Evolutionary conservation across 257 asterid genomes (phyloP).

Genomic region (Henckelia pumila): DNA sequence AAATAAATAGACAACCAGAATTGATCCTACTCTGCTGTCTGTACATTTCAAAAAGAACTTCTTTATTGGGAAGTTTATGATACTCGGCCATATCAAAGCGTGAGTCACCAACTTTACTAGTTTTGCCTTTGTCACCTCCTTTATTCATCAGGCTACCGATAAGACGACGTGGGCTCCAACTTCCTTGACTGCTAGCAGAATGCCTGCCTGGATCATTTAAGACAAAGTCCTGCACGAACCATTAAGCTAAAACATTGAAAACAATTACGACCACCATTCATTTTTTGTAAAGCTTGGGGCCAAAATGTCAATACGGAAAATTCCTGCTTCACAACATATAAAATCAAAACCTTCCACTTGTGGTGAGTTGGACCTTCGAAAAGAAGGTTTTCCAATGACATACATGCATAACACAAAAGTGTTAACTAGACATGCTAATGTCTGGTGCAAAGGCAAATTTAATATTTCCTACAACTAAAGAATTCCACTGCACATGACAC

Average conservation of each 20-base stretch:
- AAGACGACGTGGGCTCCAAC: slow-evolving; percentile 38
- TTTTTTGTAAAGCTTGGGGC: not conserved
- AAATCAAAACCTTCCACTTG: not conserved
- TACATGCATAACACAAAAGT: too few relatives aligned
- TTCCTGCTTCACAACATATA: not conserved
- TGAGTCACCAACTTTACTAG: slow-evolving; percentile 15
- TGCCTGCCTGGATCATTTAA: slow-evolving; percentile 24
- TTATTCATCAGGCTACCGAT: not conserved
- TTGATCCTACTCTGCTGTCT: slow-evolving; percentile 32
- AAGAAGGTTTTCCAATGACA: not conserved
- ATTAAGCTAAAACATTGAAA: not conserved
- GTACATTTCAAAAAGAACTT: slow-evolving; percentile 40
- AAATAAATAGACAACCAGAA: slow-evolving; percentile 38
- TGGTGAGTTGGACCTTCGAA: not conserved
- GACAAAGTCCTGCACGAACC: slow-evolving; percentile 21
- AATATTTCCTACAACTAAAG: not conserved
- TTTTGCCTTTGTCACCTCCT: slow-evolving; percentile 17
- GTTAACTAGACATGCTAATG: too few relatives aligned
- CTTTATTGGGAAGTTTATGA: slow-evolving; percentile 27
- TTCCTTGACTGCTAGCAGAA: slow-evolving; percentile 47
- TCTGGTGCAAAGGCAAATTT: too few relatives aligned
- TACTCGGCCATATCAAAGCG: slow-evolving; percentile 40
- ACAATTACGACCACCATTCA: not conserved
- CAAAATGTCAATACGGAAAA: not conserved
- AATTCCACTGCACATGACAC: not conserved